A percentile compares a stretch with the other conserved stretches of the same genome.
Conservation (phyloP, 2,329 filamentous ascomycete species). For the Pseudogymnoascus sp. region DNA sequence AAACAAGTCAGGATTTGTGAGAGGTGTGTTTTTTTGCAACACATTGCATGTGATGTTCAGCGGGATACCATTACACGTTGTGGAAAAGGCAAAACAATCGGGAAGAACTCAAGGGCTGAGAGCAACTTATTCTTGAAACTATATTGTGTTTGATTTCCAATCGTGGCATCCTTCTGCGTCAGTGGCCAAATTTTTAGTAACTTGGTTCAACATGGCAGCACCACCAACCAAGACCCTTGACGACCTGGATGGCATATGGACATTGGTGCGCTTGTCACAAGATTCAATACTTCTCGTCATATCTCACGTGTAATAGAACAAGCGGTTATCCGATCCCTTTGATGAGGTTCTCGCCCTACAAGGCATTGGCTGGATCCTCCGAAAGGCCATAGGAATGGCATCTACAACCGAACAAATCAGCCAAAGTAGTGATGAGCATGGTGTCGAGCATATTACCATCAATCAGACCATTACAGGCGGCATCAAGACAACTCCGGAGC, state of each 20-base stretch:
- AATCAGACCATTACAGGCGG: constrained; percentile 1
- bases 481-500: background rate
- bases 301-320: constrained; percentile 32
- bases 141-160: background rate
- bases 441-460: background rate
- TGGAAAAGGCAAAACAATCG: background rate
- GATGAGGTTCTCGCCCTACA: constrained; percentile 51
- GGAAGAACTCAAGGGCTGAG: background rate
- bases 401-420: constrained; percentile 41
- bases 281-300: background rate
- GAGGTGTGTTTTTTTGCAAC: background rate
- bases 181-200: background rate
- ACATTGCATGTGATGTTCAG: background rate
- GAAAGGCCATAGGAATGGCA: constrained; percentile 50
- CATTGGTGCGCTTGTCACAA: background rate
- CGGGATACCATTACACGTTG: background rate
- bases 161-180: background rate
- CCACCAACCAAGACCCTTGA: background rate
- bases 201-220: background rate
- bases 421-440: constrained; percentile 22
- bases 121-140: background rate
- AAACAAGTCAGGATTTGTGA: background rate
- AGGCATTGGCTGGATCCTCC: constrained; percentile 48
- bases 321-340: constrained; percentile 47
- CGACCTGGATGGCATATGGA: background rate